Base-by-base conservation (phyloP, 1,284 basidiomycete species). In the Fomitopsis schrenkii region DNA sequence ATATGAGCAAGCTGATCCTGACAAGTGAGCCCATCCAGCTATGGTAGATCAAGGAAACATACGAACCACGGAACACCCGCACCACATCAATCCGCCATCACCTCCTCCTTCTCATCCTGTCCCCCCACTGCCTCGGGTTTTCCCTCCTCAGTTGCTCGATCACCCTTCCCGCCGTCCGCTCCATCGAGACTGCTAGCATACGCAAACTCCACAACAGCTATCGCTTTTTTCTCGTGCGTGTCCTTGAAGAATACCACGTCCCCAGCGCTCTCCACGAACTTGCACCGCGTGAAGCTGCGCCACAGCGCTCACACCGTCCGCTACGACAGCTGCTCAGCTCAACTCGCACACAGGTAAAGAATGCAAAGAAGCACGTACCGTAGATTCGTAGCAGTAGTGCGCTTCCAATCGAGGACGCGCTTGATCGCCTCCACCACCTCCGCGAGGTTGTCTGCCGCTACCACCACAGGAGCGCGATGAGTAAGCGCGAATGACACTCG, bases 211-310 rank as follows among this genome's bases (percentile, higher is more conserved):
- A 5, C 41, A 5, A 30, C 63, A 52, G 64, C 63, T 14, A 66
- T 65, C 22, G 62, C 26, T 1, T 81, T 75, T 59, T 86, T 74
- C 44, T 90, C 91, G 19, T 80, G 69, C 57, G 78, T 78, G 72
- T 94, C 86, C 77, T 87, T 88, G 80, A 85, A 93, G 76, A 93
- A 93, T 15, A 88, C 80, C 64, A 93, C 80, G 63, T 88, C 86
- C 55, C 87, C 88, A 62, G 86, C 82, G 67, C 89, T 84, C 71
- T 93, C 90, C 63, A 93, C 82, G 76, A 87, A 91, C 71, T 79
- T 74, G 68, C 82, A 86, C 64, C 86, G 76, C 6, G 81, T 83
- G 70, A 83, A 84, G 8, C 79, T 79, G 53, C 81, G 76, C 69
- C 59, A 82, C 65, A 59, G 77, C 72, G 59, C 78, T 73, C 78